phyloP scores from a whole-genome alignment of 805 yeast genomes.

The Jamesozyma hellenica region DNA sequence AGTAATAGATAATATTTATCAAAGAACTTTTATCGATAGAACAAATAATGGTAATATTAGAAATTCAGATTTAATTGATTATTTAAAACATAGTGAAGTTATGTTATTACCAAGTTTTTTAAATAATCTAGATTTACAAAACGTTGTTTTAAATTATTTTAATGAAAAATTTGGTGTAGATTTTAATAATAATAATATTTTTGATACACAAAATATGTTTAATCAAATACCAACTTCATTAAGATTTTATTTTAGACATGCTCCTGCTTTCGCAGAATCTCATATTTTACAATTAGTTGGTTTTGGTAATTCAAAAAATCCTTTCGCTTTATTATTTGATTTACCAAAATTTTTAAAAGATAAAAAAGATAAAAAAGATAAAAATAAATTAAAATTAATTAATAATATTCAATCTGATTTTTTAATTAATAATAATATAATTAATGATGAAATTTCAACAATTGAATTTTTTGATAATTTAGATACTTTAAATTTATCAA shows the following conservation, averaged over 20 bases:
- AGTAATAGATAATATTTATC: conserved; percentile 71
- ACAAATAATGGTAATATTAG: conserved; percentile 21
- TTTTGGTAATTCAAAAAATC: conserved; percentile 65
- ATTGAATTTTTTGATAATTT: conserved; percentile 17
- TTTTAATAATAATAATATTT: conserved; percentile 52
- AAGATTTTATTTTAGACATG: conserved; percentile 68
- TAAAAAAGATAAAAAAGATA: conserved; percentile 61
- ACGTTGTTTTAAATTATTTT: conserved; percentile 54
- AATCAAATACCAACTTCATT: conserved; percentile 29
- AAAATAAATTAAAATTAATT: conserved; percentile 32
- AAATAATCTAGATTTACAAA: conserved; percentile 43
- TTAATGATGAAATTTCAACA: not conserved
- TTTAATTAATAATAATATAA: not conserved
- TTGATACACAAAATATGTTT: conserved; percentile 37
- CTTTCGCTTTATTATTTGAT: conserved; percentile 65
- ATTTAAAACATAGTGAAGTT: conserved; percentile 52
- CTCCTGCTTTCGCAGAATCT: conserved; percentile 65
- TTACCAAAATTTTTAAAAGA: conserved; percentile 64
- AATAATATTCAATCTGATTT: not conserved
- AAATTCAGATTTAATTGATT: conserved; percentile 28
- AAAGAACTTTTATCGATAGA: conserved; percentile 35
- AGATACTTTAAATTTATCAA: conserved; percentile 19
- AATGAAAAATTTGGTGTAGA: conserved; percentile 56
- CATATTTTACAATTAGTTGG: conserved; percentile 69
- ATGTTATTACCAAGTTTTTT: conserved; percentile 50